These are phyloP conservation scores for Paraleonurus japonicus DNA, from an alignment of 257 asterid genomes.

Conservation along the genomic window DNA sequence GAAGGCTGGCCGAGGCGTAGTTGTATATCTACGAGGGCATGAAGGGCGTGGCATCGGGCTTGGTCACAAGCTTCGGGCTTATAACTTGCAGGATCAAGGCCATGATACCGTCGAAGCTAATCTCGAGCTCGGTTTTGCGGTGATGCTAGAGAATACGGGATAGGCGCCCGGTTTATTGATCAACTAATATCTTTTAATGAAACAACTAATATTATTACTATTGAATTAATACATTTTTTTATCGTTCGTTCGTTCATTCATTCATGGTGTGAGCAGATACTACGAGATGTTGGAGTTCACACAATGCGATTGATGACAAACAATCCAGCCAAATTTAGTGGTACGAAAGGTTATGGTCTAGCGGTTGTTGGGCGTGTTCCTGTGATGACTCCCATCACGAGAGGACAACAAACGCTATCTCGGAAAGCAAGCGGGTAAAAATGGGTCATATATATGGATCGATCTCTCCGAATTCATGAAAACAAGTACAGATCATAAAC, in stretches of 20 bases:
- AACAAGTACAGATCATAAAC: conserved; percentile 24
- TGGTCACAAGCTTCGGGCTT: conserved; percentile 78
- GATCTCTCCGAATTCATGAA: conserved; percentile 45
- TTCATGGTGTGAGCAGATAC: conserved; percentile 51
- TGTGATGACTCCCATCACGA: conserved; percentile 68
- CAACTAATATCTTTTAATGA: neutral
- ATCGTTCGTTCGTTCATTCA: too few species aligned
- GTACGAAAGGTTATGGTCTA: conserved; percentile 74
- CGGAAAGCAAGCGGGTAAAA: conserved; percentile 72
- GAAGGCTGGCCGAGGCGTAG: conserved; percentile 69
- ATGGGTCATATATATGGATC: conserved; percentile 82
- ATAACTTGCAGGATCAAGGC: conserved; percentile 76
- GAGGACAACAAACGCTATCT: conserved; percentile 74
- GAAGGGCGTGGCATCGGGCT: conserved; percentile 91
- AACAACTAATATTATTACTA: neutral
- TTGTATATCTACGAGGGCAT: conserved; percentile 77
- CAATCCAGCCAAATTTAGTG: conserved; percentile 78
- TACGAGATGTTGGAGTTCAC: conserved; percentile 70
- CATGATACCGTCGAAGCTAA: conserved; percentile 90
- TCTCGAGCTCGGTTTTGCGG: conserved; percentile 80
- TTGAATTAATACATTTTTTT: too few species aligned
- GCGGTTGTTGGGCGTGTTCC: conserved; percentile 83
- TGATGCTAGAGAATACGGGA: conserved; percentile 81
- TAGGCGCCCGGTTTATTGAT: conserved; percentile 64
- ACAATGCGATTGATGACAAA: conserved; percentile 89